These are phyloP conservation scores for Botrytis fragariae DNA, from an alignment of 2,329 filamentous ascomycete species.

Conservation along the genomic window DNA sequence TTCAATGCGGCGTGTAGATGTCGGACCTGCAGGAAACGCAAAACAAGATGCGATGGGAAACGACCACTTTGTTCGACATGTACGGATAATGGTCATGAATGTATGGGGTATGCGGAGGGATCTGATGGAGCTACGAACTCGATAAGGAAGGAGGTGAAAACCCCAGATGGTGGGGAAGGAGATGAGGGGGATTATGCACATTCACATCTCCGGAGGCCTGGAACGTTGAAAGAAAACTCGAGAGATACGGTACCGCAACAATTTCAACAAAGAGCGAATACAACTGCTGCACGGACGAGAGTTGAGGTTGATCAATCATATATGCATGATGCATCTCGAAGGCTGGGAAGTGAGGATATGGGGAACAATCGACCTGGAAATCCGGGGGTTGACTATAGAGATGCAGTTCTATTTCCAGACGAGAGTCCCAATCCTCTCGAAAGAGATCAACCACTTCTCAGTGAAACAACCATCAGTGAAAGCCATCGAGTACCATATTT, in stretches of 20 bases:
- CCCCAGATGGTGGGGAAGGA: conserved; percentile 40
- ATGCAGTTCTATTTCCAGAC: conserved; percentile 30
- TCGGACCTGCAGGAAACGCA: conserved; percentile 71
- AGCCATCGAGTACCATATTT: conserved; percentile 79
- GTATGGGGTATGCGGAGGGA: conserved; percentile 60
- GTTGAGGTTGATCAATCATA: neutral
- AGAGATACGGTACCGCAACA: conserved; percentile 11
- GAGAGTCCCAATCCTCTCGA: conserved; percentile 37
- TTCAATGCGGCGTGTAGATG: conserved; percentile 47
- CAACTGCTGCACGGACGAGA: neutral
- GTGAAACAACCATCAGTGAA: conserved; percentile 39
- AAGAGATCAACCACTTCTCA: conserved; percentile 4
- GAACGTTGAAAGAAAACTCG: neutral
- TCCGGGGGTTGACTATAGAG: conserved; percentile 25
- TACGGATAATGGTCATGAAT: conserved; percentile 66
- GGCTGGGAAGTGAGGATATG: neutral
- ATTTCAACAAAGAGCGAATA: neutral
- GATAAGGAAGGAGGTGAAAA: conserved; percentile 32
- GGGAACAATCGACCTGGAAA: neutral
- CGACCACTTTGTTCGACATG: conserved; percentile 71
- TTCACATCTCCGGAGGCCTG: neutral
- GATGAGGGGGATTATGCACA: conserved; percentile 38
- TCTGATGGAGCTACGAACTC: conserved; percentile 26
- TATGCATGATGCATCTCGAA: neutral
- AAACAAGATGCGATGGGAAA: conserved; percentile 73